Conservation (phyloP, 73 alveolate genomes). For the Stentor coeruleus region DNA sequence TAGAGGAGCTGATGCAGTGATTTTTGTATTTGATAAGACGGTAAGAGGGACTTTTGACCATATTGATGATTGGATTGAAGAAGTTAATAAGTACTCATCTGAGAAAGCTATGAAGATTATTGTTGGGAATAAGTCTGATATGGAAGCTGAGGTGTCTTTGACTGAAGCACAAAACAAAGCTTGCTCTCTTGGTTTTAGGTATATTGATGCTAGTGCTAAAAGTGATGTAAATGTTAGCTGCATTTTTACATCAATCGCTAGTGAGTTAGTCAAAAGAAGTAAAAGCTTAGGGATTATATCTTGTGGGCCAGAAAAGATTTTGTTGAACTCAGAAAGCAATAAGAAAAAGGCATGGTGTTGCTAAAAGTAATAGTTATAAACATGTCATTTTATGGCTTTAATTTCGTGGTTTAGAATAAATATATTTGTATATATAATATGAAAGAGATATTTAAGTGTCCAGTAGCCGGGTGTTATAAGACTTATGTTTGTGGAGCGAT, state of each 20-base stretch:
- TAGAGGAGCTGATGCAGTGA: slow-evolving; percentile 45
- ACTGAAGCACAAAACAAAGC: not conserved
- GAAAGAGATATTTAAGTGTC: too few relatives aligned
- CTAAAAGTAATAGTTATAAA: too few relatives aligned
- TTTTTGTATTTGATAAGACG: slow-evolving; percentile 42
- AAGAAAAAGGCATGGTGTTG: too few relatives aligned
- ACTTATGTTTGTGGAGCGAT: too few relatives aligned
- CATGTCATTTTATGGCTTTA: too few relatives aligned
- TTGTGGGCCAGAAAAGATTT: too few relatives aligned
- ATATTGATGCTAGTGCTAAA: not conserved
- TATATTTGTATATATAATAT: too few relatives aligned
- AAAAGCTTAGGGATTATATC: too few relatives aligned
- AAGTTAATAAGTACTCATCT: slow-evolving; percentile 31
- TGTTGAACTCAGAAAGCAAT: too few relatives aligned
- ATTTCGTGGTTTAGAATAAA: too few relatives aligned
- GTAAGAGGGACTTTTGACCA: slow-evolving; percentile 40
- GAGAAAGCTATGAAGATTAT: slow-evolving; percentile 30
- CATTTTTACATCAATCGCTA: not conserved
- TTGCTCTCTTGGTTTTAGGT: not conserved
- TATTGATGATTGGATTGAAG: slow-evolving; percentile 37
- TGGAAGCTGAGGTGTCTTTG: not conserved
- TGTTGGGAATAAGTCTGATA: slow-evolving; percentile 48
- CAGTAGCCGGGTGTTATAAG: too few relatives aligned
- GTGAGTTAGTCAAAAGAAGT: not conserved
- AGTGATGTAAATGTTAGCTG: not conserved